A percentile compares a stretch with the other conserved stretches of the same genome.
phyloP scores from a whole-genome alignment of 345 rosid species.

The Microcos paniculata region DNA sequence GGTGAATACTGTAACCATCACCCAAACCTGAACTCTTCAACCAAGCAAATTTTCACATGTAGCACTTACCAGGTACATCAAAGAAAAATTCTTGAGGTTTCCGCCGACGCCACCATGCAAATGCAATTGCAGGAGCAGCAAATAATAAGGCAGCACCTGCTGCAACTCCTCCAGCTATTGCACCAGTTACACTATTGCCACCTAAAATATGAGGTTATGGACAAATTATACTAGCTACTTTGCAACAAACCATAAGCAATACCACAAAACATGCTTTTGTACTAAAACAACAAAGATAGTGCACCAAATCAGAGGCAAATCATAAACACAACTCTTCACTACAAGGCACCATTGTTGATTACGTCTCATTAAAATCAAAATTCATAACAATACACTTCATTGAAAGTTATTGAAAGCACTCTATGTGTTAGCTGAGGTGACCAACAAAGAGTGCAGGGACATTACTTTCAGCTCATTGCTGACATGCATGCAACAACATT shows the following conservation, averaged over 20 bases:
- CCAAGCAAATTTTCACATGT: not conserved
- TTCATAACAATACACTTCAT: not conserved
- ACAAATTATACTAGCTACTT: not conserved
- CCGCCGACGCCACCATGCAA: constrained; percentile 97
- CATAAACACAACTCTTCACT: not conserved
- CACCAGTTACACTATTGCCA: constrained; percentile 81
- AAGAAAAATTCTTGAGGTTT: constrained; percentile 88
- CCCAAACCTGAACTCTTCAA: not conserved
- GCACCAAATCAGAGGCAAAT: not conserved
- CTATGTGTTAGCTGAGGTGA: not conserved
- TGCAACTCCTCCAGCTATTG: constrained; percentile 99
- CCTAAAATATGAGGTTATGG: constrained; percentile 41
- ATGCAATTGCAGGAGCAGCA: constrained; percentile 97
- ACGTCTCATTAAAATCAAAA: constrained; percentile 4
- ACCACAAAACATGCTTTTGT: not conserved
- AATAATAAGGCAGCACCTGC: constrained; percentile 96
- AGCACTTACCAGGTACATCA: constrained; percentile 86
- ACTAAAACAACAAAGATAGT: not conserved
- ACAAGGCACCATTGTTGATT: not conserved
- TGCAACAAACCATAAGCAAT: not conserved
- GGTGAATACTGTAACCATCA: not conserved
- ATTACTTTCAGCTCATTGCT: not conserved
- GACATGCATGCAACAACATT: not conserved
- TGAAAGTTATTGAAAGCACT: not conserved
- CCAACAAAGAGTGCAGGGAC: not conserved